phyloP scores from a whole-genome alignment of 129 eudicot species.

The Saussurea involucrata region DNA sequence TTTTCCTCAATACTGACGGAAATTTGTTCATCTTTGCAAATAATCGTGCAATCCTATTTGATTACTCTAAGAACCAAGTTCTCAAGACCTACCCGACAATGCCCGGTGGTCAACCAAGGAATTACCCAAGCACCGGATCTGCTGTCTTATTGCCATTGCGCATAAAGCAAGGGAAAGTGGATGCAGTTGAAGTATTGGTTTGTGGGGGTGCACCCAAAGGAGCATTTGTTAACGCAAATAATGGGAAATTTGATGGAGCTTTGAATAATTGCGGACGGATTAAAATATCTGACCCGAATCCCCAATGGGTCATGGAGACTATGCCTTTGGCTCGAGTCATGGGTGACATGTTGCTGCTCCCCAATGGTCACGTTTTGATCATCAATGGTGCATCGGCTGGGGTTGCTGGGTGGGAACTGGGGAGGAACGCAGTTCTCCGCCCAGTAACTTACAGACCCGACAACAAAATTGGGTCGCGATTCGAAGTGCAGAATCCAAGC shows the following conservation, averaged over 20 bases:
- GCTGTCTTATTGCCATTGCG: constrained; percentile 67
- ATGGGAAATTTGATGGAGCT: constrained; percentile 38
- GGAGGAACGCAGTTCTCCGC: constrained; percentile 43
- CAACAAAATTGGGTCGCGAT: constrained; percentile 17
- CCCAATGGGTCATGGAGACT: constrained; percentile 58
- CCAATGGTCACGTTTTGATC: constrained; percentile 45
- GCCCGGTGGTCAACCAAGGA: constrained; percentile 74
- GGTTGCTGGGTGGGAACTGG: constrained; percentile 52
- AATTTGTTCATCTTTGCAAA: constrained; percentile 70
- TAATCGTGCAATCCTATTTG: constrained; percentile 55
- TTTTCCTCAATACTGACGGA: constrained; percentile 59
- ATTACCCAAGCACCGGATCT: constrained; percentile 77
- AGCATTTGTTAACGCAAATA: constrained; percentile 28
- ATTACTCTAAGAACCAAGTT: constrained; percentile 42
- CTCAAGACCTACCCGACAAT: constrained; percentile 56
- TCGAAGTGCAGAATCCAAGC: constrained; percentile 37
- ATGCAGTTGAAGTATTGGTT: constrained; percentile 52
- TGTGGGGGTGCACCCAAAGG: constrained; percentile 76
- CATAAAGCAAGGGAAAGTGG: constrained; percentile 18
- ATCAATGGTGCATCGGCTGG: constrained; percentile 54
- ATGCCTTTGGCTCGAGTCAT: constrained; percentile 63
- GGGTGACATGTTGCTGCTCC: constrained; percentile 66
- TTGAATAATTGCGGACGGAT: constrained; percentile 47
- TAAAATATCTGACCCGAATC: constrained; percentile 40
- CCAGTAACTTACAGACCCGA: constrained; percentile 49